Percentiles rank a stretch among this genome's conserved stretches.
Conservation (phyloP, 2,329 filamentous ascomycete species). For the Neobulgaria alba region DNA sequence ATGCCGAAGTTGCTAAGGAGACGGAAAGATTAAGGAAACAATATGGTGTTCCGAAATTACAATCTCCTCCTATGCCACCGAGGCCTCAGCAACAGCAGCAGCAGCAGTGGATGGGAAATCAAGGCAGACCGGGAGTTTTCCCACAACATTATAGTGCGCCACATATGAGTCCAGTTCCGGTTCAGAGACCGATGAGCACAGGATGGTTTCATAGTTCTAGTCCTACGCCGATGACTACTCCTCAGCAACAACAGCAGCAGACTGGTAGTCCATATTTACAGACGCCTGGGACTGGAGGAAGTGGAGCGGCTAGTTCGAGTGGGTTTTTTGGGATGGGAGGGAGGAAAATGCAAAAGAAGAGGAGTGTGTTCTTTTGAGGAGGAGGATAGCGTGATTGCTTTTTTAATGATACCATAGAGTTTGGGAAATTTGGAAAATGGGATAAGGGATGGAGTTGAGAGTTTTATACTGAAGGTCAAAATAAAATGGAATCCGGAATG, state of each 20-base stretch:
- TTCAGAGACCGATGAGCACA: conserved; percentile 23
- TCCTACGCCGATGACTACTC: conserved; percentile 1
- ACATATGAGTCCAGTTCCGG: conserved; percentile 19
- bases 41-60: conserved; percentile 42
- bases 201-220: conserved; percentile 2
- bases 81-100: conserved; percentile 12
- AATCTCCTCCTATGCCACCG: conserved; percentile 9
- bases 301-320: conserved; percentile 34
- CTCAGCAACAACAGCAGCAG: conserved; percentile 5
- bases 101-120: not conserved
- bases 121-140: conserved; percentile 5
- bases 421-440: too few relatives aligned
- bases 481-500: too few relatives aligned
- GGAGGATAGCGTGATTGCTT: too few relatives aligned
- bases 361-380: conserved; percentile 21
- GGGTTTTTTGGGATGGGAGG: conserved; percentile 34
- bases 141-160: conserved; percentile 23
- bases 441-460: too few relatives aligned
- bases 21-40: conserved; percentile 68
- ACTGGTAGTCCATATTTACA: conserved; percentile 22
- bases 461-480: too few relatives aligned
- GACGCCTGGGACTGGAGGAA: conserved; percentile 14
- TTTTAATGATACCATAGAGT: conserved; percentile 4
- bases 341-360: conserved; percentile 28
- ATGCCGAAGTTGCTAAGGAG: conserved; percentile 63